phyloP scores from a whole-genome alignment of 2,329 filamentous ascomycete species.

The Alternaria alternata region DNA sequence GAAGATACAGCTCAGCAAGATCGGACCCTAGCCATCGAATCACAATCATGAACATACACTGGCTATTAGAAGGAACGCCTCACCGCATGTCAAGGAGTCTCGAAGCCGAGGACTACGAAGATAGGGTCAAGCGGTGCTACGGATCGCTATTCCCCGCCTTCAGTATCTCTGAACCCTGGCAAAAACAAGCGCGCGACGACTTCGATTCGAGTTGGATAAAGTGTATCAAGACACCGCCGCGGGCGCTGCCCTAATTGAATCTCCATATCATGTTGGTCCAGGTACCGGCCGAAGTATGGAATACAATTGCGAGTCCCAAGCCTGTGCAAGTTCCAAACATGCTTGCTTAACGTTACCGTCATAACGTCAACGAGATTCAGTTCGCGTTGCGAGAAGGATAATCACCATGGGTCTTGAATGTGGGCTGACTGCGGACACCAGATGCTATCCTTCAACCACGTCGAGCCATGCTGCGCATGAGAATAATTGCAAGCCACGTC shows the following conservation, averaged over 20 bases:
- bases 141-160: not conserved
- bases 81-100: not conserved
- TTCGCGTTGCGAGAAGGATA: not conserved
- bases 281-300: not conserved
- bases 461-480: not conserved
- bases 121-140: not conserved
- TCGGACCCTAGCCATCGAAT: too few relatives aligned
- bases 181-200: not conserved
- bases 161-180: not conserved
- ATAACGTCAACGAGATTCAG: not conserved
- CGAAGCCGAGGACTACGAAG: not conserved
- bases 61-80: not conserved
- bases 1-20: not conserved
- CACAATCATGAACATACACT: too few relatives aligned
- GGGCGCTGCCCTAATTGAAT: not conserved
- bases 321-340: not conserved
- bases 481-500: not conserved
- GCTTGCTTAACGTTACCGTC: not conserved
- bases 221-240: not conserved
- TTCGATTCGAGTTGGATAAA: not conserved
- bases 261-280: not conserved
- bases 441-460: not conserved
- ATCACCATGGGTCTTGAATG: not conserved
- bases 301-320: not conserved
- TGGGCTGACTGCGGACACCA: not conserved